These are phyloP conservation scores for Zalerion maritima DNA, from an alignment of 495 filamentous ascomycete species.

Conservation along the genomic window DNA sequence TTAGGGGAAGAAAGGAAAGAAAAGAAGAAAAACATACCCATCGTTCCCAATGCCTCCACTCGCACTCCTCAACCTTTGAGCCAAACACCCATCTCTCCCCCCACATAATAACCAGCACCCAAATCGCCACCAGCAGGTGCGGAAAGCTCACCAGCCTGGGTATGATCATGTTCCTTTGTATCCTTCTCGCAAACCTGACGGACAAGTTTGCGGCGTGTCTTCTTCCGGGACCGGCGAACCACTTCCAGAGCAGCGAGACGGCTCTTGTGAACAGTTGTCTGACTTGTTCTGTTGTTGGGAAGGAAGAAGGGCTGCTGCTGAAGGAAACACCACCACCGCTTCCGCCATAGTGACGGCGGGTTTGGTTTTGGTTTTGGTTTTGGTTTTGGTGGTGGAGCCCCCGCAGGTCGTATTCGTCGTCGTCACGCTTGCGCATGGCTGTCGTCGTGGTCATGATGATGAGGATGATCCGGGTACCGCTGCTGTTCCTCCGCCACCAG, in stretches of 20 bases:
- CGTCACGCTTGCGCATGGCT: too few relatives aligned
- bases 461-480: too few relatives aligned
- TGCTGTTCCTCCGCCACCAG: too few relatives aligned
- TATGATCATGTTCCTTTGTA: constrained; percentile 27
- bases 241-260: constrained; percentile 21
- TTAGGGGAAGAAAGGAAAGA: neutral
- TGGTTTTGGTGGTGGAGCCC: too few relatives aligned
- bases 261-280: too few relatives aligned
- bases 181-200: constrained; percentile 13
- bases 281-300: too few relatives aligned
- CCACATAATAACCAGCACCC: constrained; percentile 72
- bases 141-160: constrained; percentile 40
- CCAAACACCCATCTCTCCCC: constrained; percentile 71
- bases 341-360: too few relatives aligned
- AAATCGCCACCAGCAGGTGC: constrained; percentile 52
- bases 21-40: constrained; percentile 50
- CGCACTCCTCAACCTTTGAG: constrained; percentile 50
- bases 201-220: constrained; percentile 14
- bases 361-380: too few relatives aligned
- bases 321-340: too few relatives aligned
- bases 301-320: too few relatives aligned
- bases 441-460: too few relatives aligned
- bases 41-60: constrained; percentile 77
- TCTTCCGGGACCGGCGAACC: constrained; percentile 18
- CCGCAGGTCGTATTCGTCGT: too few relatives aligned